Evolutionary conservation across 768 basidiomycete genomes (phyloP), one percentile per base, ranked within the genome.

Genomic region (Podaxis sp.): DNA sequence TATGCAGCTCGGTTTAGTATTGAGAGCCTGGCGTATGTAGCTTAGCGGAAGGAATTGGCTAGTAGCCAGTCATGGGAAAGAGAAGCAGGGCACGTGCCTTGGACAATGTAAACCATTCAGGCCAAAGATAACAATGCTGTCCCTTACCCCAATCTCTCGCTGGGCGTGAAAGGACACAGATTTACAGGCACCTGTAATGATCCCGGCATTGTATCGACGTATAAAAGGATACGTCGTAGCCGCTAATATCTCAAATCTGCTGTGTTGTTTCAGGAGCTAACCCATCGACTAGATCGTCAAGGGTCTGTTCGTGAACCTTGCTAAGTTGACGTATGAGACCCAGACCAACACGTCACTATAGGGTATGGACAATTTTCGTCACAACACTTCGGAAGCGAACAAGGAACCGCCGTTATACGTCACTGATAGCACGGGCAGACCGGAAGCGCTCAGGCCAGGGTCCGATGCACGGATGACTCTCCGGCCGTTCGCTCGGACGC

Each of bases 221-320:
- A 52, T 17, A 53, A 54, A 36, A 46, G 47, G 40, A 51, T 61
- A 19, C n/a, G n/a, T 52, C 56, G 1, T 5, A 15, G 3, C 24
- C 9, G 6, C 13, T 25, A n/a, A 1, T 15, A 7, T 17, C 15
- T 33, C n/a, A n/a, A 2, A 19, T 29, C n/a, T 4, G 1, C 5
- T 5, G 6, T 15, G 5, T 11, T 11, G 3, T 40, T n/a, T 43
- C 41, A 57, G 2, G 19, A 36, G n/a, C 15, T 58, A 8, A n/a
- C 11, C 12, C 41, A 17, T 29, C 9, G 2, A 11, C 4, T 33
- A 61, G 59, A 46, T 54, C 46, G 25, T 43, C 22, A 46, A 54
- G n/a, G n/a, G 41, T 13, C 24, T 54, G 12, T 61, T 53, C 41
- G 65, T 64, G 24, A 64, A 66, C 24, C 61, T 63, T 1, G 57